These are phyloP conservation scores for Chamaecyparis obtusa DNA, from an alignment of 75 land plant genomes.

Conservation along the genomic window DNA sequence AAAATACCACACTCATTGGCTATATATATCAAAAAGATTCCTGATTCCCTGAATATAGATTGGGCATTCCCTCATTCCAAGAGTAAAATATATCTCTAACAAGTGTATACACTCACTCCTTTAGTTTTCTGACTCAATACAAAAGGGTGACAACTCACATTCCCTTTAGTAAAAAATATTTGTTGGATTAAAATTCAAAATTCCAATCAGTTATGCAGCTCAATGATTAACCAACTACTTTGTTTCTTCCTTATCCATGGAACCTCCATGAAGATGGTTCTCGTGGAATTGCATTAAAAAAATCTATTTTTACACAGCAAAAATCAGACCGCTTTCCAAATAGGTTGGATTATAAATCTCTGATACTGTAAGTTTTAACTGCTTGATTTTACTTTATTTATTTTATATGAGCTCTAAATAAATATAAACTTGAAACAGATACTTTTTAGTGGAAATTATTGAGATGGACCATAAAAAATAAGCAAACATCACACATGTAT, in stretches of 20 bases:
- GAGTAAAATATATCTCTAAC: background rate
- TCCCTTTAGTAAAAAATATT: background rate
- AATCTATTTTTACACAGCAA: background rate
- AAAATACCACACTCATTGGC: too few relatives aligned
- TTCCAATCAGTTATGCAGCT: background rate
- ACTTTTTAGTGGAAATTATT: background rate
- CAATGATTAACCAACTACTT: background rate
- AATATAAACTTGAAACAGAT: background rate
- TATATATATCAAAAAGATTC: background rate
- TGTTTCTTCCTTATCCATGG: background rate
- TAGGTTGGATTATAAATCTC: background rate
- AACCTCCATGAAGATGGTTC: background rate
- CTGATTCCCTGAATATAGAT: background rate
- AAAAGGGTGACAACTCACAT: background rate
- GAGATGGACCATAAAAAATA: background rate
- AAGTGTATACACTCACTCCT: background rate
- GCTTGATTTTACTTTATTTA: background rate
- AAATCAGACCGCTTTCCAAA: background rate
- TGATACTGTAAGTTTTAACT: background rate
- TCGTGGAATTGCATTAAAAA: background rate
- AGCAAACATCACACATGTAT: conserved; percentile 4
- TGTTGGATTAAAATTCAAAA: background rate
- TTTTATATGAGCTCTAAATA: background rate
- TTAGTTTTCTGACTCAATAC: background rate
- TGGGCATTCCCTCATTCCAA: background rate